Conservation (phyloP, 345 rosid genomes). For the Salix purpurea region DNA sequence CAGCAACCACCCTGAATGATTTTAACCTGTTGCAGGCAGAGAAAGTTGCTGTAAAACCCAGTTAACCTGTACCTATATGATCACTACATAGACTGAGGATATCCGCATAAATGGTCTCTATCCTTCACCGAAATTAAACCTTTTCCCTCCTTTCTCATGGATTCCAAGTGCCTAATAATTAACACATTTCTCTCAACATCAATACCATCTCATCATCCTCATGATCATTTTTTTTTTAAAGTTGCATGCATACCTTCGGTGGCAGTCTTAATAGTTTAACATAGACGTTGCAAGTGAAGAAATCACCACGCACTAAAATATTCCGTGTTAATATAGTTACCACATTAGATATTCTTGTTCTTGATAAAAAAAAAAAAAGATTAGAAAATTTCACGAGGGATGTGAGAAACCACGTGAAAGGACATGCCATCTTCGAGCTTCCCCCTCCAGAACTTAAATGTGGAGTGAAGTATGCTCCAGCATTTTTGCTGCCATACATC, state of each 20-base stretch:
- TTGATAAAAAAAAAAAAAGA: background rate
- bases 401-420: background rate
- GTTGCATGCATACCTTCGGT: background rate
- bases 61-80: background rate
- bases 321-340: background rate
- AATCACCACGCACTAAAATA: conserved; percentile 1
- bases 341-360: background rate
- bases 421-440: background rate
- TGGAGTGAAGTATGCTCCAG: background rate
- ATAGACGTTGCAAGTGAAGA: background rate
- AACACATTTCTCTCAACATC: background rate
- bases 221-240: background rate
- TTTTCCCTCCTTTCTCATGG: background rate
- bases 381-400: background rate
- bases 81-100: background rate
- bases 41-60: background rate
- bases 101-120: background rate
- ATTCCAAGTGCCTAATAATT: background rate
- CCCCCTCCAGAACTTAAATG: background rate
- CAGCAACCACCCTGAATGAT: background rate
- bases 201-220: background rate
- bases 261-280: background rate
- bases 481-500: background rate
- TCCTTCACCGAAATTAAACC: background rate
- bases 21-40: no score